These are phyloP conservation scores for Cladophialophora bantiana DNA, from an alignment of 2,329 filamentous ascomycete genomes.

Conservation along the genomic window DNA sequence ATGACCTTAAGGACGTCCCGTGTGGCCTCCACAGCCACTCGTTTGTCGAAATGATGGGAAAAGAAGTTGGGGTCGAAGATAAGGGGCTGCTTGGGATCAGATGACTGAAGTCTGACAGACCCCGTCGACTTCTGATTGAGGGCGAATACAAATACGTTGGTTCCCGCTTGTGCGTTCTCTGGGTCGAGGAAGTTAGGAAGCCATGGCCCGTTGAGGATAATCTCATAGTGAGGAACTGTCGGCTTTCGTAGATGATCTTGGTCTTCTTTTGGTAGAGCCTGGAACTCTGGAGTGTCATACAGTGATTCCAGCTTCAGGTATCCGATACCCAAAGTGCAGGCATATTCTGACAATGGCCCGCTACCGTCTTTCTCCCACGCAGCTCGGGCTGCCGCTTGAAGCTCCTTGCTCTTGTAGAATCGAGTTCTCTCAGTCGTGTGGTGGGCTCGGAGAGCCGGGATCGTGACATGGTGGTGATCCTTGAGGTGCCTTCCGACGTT, in stretches of 20 bases:
- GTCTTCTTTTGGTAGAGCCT: constrained; percentile 54
- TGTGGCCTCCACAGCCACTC: constrained; percentile 57
- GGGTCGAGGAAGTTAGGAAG: constrained; percentile 38
- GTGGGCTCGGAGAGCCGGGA: constrained; percentile 50
- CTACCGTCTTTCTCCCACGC: constrained; percentile 57
- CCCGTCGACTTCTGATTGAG: constrained; percentile 64
- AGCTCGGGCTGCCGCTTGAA: constrained; percentile 55
- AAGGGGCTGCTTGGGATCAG: constrained; percentile 60
- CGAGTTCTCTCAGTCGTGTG: constrained; percentile 53
- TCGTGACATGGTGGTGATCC: constrained; percentile 50
- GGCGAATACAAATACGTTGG: constrained; percentile 57
- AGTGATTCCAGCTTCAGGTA: constrained; percentile 55
- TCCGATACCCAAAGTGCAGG: constrained; percentile 44
- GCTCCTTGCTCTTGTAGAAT: constrained; percentile 55
- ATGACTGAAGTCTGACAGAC: constrained; percentile 60
- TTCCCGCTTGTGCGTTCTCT: constrained; percentile 37
- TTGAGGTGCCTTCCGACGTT: constrained; percentile 55
- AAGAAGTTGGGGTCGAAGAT: constrained; percentile 63
- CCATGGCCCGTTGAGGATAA: constrained; percentile 45
- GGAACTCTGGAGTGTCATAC: constrained; percentile 56
- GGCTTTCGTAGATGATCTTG: constrained; percentile 56
- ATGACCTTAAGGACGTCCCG: constrained; percentile 54
- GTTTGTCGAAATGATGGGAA: constrained; percentile 62
- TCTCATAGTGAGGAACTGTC: constrained; percentile 65
- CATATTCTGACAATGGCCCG: constrained; percentile 46